Evolutionary conservation across 2,329 filamentous ascomycete species (phyloP), one percentile per base, ranked within the genome.

Genomic region (Byssoonygena ceratinophila): DNA sequence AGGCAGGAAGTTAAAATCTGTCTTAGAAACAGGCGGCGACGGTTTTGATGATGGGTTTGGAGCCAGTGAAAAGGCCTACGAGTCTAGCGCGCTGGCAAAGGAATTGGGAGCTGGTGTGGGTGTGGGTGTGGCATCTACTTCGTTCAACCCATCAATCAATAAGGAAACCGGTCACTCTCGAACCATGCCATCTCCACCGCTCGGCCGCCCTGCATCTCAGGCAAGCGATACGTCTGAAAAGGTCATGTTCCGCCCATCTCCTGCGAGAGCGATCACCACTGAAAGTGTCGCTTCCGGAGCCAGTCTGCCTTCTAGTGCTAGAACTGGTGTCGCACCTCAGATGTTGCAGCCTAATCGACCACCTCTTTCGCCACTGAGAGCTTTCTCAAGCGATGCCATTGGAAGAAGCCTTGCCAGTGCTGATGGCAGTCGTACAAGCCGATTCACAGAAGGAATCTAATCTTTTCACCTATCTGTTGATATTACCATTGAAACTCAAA

Each of bases 1-100:
- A 6, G 73, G 73, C 9, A 65, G 73, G 25, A 76, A 76, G 53
- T 68, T 76, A 16, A 64, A 68, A 12, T 69, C 73, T 2, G 72
- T 74, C 2, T 62, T 74, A n/a, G 66, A 66, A 16, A 68, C 69
- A 22, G 71, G 71, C 9, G 72, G 72, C 25, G 72, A 75, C 56
- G 71, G 71, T 1, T 74, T 69, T 57, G 71, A 71, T 25, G 68
- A 68, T 18, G 46, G 51, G 16, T 59, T 57, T 29, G 57, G 55
- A 6, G n/a, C 20, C 8, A 49, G 64, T 4, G 64, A 62, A 43
- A 63, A 60, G 18, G 61, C 61, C 20, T 66, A 65, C 8, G 66
- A 66, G 11, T 55, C 57, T 12, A 61, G 57, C 48, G 59, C 57
- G 18, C 59, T 62, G 32, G 54, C 58, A 23, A 62, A 64, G 44